Evolutionary conservation across 2,329 filamentous ascomycete species (phyloP).

Genomic region (Cladosporium austrohemisphaericum): DNA sequence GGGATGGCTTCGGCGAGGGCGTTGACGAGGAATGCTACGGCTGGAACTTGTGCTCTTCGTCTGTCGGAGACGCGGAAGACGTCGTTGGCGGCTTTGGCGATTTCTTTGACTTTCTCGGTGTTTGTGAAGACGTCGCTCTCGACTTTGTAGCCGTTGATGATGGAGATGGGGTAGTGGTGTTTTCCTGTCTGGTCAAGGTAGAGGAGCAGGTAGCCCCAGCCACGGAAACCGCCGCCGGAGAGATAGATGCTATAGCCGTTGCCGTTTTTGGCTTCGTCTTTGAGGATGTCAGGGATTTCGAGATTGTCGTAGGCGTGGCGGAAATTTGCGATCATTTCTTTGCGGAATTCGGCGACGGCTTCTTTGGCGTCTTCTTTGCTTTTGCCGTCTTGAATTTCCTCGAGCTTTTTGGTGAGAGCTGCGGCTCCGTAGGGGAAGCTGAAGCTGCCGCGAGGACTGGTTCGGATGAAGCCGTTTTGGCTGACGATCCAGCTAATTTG

Average conservation of each 20-base stretch:
- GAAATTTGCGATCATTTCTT: slow-evolving; percentile 35
- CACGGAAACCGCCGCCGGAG: slow-evolving; percentile 84
- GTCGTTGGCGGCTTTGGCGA: slow-evolving; percentile 36
- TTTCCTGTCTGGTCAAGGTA: slow-evolving; percentile 68
- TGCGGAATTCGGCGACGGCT: slow-evolving; percentile 34
- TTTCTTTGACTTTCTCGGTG: slow-evolving; percentile 44
- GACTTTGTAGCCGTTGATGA: slow-evolving; percentile 74
- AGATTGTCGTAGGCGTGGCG: slow-evolving; percentile 37
- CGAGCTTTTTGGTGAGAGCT: slow-evolving; percentile 37
- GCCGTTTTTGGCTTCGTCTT: slow-evolving; percentile 40
- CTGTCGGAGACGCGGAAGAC: slow-evolving; percentile 75
- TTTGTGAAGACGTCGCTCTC: slow-evolving; percentile 58
- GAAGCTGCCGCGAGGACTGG: slow-evolving; percentile 54
- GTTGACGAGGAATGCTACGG: slow-evolving; percentile 73
- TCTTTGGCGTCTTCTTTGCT: slow-evolving; percentile 30
- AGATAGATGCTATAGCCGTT: slow-evolving; percentile 70
- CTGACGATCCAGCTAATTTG: slow-evolving; percentile 65
- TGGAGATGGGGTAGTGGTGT: slow-evolving; percentile 75
- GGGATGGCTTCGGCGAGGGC: slow-evolving; percentile 71
- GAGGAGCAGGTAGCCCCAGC: slow-evolving; percentile 76
- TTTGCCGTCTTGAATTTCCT: slow-evolving; percentile 27
- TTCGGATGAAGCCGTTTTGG: slow-evolving; percentile 48
- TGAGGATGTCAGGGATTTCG: slow-evolving; percentile 53
- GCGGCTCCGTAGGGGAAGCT: slow-evolving; percentile 69
- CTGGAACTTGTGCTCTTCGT: slow-evolving; percentile 74